A percentile compares a stretch with the other conserved stretches of the same genome.
Evolutionary conservation across 768 basidiomycete species (phyloP).

Genomic region (Phanerodontia chrysosporium): DNA sequence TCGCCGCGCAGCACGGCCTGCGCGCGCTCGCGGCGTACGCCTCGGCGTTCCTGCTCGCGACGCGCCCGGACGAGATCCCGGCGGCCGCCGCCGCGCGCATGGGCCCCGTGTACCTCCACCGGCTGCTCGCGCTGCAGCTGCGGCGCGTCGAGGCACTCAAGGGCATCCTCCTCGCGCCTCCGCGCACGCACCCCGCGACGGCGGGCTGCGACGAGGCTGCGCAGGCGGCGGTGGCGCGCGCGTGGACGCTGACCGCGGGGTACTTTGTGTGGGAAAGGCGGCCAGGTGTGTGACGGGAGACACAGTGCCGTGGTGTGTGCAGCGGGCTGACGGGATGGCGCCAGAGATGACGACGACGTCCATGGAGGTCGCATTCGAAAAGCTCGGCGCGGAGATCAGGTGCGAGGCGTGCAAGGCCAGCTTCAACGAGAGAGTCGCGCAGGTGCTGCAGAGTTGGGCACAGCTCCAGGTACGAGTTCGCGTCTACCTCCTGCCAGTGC

Average conservation of each 20-base stretch:
- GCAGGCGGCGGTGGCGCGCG: constrained; percentile 73
- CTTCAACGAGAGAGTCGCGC: constrained; percentile 53
- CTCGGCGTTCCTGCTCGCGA: constrained; percentile 70
- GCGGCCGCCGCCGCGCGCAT: constrained; percentile 69
- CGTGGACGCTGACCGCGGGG: constrained; percentile 78
- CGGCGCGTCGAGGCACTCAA: constrained; percentile 80
- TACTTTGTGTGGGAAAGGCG: constrained; percentile 82
- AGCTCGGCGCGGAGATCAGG: constrained; percentile 59
- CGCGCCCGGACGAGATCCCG: constrained; percentile 58
- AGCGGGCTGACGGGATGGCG: background rate
- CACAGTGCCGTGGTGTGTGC: background rate
- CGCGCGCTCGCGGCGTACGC: constrained; percentile 71
- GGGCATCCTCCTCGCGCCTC: constrained; percentile 68
- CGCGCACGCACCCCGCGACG: constrained; percentile 69
- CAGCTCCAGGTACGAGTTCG: constrained; percentile 45
- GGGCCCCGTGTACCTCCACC: constrained; percentile 73
- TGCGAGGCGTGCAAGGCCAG: constrained; percentile 66
- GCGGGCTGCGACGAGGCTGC: constrained; percentile 61
- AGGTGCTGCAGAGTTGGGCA: too few species aligned
- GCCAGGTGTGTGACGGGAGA: constrained; percentile 16
- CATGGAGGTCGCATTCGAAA: constrained; percentile 68
- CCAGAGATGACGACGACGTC: constrained; percentile 68
- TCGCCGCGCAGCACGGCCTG: constrained; percentile 63
- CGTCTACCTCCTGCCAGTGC: constrained; percentile 18
- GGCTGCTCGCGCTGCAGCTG: constrained; percentile 78